A percentile compares a stretch with the other conserved stretches of the same genome.
These are phyloP conservation scores for Berkeleyomyces basicola DNA, from an alignment of 2,329 filamentous ascomycete species.

Conservation along the genomic window DNA sequence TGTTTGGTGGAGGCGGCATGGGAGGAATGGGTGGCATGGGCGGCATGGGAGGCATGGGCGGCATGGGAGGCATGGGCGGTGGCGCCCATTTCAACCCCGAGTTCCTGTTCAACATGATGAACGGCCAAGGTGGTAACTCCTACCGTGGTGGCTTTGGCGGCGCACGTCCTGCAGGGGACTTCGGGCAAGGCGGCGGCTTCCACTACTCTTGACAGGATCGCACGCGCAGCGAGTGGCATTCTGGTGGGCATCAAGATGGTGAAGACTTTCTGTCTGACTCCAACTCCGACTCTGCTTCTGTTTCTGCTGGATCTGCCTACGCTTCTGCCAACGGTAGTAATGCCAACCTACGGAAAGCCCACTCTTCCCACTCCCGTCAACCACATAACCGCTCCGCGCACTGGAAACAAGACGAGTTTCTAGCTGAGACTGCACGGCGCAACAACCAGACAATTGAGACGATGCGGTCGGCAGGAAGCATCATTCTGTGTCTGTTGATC, in stretches of 20 bases:
- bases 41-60: constrained; percentile 35
- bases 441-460: neutral
- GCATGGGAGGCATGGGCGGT: constrained; percentile 43
- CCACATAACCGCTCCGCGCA: neutral
- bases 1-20: constrained; percentile 55
- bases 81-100: constrained; percentile 58
- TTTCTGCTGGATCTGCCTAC: neutral
- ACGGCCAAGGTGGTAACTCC: constrained; percentile 37
- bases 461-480: constrained; percentile 7
- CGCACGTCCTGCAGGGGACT: constrained; percentile 32
- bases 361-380: neutral
- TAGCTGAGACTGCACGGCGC: neutral
- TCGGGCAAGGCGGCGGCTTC: constrained; percentile 37
- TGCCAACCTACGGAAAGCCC: neutral
- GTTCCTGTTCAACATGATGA: constrained; percentile 75
- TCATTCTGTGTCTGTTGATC: constrained; percentile 5
- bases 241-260: neutral
- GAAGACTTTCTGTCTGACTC: neutral
- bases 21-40: constrained; percentile 49
- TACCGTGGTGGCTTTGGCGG: constrained; percentile 27
- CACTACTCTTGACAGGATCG: constrained; percentile 28
- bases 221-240: neutral
- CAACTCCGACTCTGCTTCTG: neutral
- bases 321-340: neutral
- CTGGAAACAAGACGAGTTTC: neutral